These are phyloP conservation scores for Tulasnella calospora DNA, from an alignment of 768 basidiomycete genomes.

Conservation along the genomic window DNA sequence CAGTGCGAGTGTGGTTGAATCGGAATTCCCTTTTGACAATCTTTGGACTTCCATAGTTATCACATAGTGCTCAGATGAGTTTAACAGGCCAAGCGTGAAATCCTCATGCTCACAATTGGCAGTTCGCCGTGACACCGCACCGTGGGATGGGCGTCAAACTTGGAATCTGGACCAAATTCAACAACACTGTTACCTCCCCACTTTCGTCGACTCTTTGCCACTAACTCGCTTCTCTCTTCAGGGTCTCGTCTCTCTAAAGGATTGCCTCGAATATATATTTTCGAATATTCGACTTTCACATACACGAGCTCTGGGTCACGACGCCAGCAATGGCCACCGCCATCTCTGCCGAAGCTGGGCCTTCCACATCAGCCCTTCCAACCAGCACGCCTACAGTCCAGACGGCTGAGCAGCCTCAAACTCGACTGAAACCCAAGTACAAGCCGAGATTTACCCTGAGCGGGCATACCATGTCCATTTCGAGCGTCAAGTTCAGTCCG, in stretches of 20 bases:
- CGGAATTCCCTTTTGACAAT: too few species aligned
- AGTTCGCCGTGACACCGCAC: not conserved
- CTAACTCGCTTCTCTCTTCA: not conserved
- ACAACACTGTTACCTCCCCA: not conserved
- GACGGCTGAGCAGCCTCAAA: not conserved
- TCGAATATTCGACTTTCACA: not conserved
- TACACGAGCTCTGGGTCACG: not conserved
- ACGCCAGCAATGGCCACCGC: not conserved
- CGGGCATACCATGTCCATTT: slow-evolving; percentile 79
- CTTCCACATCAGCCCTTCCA: not conserved
- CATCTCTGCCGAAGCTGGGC: not conserved
- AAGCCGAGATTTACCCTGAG: slow-evolving; percentile 56
- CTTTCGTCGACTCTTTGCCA: not conserved
- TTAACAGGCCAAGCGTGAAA: too few species aligned
- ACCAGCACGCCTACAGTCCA: not conserved
- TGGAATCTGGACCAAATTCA: not conserved
- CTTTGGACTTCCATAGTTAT: too few species aligned
- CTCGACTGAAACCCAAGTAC: slow-evolving; percentile 39
- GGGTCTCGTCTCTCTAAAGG: not conserved
- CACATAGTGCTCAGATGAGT: too few species aligned
- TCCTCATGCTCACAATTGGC: not conserved
- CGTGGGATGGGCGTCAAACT: not conserved
- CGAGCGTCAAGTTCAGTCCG: slow-evolving; percentile 83
- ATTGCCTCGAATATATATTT: too few species aligned
- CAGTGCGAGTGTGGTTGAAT: too few species aligned